Evolutionary conservation across 176 grass and related monocot genomes (phyloP), one percentile per base, ranked within the genome.

Genomic region (Dendrocalamus sinicus): DNA sequence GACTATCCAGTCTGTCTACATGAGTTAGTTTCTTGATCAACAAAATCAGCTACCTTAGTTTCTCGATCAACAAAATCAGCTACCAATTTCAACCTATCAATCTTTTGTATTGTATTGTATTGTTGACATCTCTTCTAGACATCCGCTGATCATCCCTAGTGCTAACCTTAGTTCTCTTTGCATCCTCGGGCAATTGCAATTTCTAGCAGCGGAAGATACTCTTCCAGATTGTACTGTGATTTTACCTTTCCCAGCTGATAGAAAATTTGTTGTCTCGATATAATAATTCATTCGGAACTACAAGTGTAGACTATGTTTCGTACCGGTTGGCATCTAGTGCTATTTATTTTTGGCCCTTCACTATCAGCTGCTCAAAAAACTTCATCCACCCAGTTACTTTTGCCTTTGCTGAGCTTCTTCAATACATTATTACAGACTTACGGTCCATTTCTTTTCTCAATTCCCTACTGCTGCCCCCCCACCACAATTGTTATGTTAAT

Each of bases 21-120:
- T 15, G 52, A 19, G 7, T 60, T 72, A 46, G 9, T 71, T 82
- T 82, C 9, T 60, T 46, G n/a, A 45, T 82, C 24, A 59, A 59
- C 22, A 45, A 12, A 79, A 10, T 30, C 41, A 78, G 40, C 46
- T 46, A 46, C 41, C 16, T 60, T 72, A 59, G 9, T 71, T 72
- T 82, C 9, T 60, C 30, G n/a, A 45, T 82, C 23, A 59, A 59
- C 22, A 45, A 12, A 78, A 10, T 30, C 41, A 64, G 40, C 46
- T 46, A 47, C 41, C 16, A 64, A 62, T 79, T 79, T 47, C 76
- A 30, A 1, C 15, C 23, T 8, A 45, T 76, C 40, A 47, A 28
- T 10, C 12, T 62, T 65, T 44, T 64, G 58, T 32, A 22, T 57
- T 57, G 53, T 57, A 57, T 57, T 57, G 53, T 57, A 57, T 57